A percentile compares a stretch with the other conserved stretches of the same genome.
These are phyloP conservation scores for Eucalyptus sideroxylon DNA, from an alignment of 345 rosid genomes.

Conservation along the genomic window DNA sequence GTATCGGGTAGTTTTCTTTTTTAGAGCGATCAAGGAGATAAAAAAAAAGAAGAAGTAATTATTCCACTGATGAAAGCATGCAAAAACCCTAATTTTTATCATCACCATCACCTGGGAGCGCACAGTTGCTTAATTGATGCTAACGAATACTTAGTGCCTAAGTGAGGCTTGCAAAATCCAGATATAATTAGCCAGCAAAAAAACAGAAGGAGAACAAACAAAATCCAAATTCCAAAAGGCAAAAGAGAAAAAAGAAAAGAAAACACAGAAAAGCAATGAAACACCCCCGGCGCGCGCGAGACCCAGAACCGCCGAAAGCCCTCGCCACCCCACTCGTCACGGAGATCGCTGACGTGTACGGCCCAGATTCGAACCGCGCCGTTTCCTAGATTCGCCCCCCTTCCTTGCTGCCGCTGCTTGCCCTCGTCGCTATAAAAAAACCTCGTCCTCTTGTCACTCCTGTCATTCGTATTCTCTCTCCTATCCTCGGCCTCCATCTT, in stretches of 20 bases:
- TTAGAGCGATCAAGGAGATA: not conserved
- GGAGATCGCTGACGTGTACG: slow-evolving; percentile 81
- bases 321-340: not conserved
- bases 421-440: not conserved
- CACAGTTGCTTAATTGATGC: not conserved
- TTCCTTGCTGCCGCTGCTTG: not conserved
- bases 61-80: not conserved
- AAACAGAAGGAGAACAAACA: not conserved
- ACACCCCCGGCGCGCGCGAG: too few relatives aligned
- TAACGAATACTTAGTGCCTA: not conserved
- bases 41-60: not conserved
- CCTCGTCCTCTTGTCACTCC: not conserved
- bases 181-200: not conserved
- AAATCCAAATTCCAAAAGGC: not conserved
- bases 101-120: not conserved
- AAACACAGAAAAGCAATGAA: too few relatives aligned
- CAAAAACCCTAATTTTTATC: not conserved
- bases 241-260: not conserved
- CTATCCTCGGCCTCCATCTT: not conserved
- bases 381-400: slow-evolving; percentile 19
- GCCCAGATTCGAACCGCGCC: slow-evolving; percentile 28
- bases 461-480: not conserved
- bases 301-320: not conserved
- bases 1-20: not conserved
- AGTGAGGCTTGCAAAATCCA: not conserved